Evolutionary conservation across 257 asterid genomes (phyloP), one percentile per base, ranked within the genome.

Genomic region (Cordia subcordata): DNA sequence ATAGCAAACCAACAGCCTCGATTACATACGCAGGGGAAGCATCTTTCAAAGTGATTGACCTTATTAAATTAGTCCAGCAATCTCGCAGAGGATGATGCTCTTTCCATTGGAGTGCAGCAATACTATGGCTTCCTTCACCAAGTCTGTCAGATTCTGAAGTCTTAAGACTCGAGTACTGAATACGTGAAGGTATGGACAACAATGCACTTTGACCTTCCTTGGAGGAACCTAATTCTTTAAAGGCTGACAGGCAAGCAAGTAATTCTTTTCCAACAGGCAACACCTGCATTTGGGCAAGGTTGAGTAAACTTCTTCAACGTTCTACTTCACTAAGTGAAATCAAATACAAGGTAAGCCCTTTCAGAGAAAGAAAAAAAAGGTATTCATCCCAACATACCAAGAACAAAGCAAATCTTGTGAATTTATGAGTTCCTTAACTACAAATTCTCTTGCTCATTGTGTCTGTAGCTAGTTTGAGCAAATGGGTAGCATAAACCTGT

Each of bases 261-360:
- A 93, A 70, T 68, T 89, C 96, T 76, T 61, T 79, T 72, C 92
- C 99, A 66, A 76, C 68, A 18, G 95, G 97, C 77, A 93, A 70
- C 71, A 75, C 85, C 99, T 93, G 66, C 40, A 66, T 65, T 46
- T 71, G 10, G 12, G 47, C 35, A 27, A 27, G 35, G 35, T n/a
- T n/a, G 35, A 27, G 35, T 27, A 27, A 6, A 27, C 35, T 27
- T 27, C 35, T 27, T 27, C 35, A 27, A 3, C 6, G 35, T 27
- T 27, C 6, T 42, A 8, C 15, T 2, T 42, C 12, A 42, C 12
- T 42, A 11, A 2, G 10, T 42, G 47, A 42, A 42, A 42, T 42
- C 12, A 42, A 42, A 42, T 42, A 11, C 47, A 10, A 42, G 15
- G 12, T 42, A 42, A 11, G 10, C 4, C 5, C 10, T 42, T 42